Evolutionary conservation across 257 asterid species (phyloP), one percentile per base, ranked within the genome.

Genomic region (Oldenlandia corymbosa): DNA sequence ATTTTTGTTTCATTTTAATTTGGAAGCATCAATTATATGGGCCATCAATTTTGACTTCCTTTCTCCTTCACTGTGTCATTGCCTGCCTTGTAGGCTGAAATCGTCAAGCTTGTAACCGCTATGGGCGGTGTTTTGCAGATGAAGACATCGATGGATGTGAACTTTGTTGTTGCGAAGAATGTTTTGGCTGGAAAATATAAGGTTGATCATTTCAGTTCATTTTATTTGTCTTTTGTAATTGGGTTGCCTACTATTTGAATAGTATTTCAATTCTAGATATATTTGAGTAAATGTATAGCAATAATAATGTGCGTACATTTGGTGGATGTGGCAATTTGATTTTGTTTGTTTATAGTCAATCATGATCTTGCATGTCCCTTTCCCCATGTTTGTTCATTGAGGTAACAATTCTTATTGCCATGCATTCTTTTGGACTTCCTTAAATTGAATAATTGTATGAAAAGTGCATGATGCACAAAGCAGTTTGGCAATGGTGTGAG

Each of bases 81-180:
- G 55, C 42, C 18, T 73, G 63, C 48, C 76, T 61, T 77, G 74
- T 75, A 93, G 99, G 91, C 73, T 61, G 79, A 82, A 71, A 85
- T 93, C 54, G 80, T 55, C 43, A 85, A 84, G 81, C 77, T 83
- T 85, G 88, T 90, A 36, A 59, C 80, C 55, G 94, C 97, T 47
- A 93, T 93, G 99, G 96, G 96, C 69, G 99, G 97, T 72, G 73
- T 80, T 36, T 60, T 93, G 72, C 88, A 63, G 23, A 66, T 76
- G 58, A 90, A 80, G 83, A 76, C 85, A 73, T 85, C 97, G 67
- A 63, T 84, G 59, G 97, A 90, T 76, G 94, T 89, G 77, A 85
- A 67, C 79, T 90, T 93, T 79, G 96, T 93, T 31, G 79, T 93
- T 70, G 97, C 73, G 74, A 87, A 90, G 84, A 85, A 83, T 78